phyloP scores from a whole-genome alignment of 192 early-diverging fungal species.

The Entomortierella chlamydospora region DNA sequence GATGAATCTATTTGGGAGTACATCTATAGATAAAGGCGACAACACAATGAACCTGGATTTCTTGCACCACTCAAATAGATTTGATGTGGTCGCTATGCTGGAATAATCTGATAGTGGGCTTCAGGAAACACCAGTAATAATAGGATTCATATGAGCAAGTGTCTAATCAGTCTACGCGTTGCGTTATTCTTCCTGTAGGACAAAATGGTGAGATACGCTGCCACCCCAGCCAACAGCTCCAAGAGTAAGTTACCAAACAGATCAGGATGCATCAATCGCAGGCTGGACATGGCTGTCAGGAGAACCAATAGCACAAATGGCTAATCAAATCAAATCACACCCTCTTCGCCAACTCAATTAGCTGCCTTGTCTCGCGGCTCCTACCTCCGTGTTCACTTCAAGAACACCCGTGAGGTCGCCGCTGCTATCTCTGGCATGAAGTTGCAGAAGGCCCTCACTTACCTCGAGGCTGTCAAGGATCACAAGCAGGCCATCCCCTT shows the following conservation, averaged over 20 bases:
- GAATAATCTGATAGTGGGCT: background rate
- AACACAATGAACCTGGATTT: background rate
- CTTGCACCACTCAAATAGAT: background rate
- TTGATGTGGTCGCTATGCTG: no score
- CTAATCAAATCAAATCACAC: background rate
- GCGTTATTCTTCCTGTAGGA: conserved; percentile 17
- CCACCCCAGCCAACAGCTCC: conserved; percentile 75
- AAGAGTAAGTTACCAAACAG: conserved; percentile 63
- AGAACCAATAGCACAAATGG: background rate
- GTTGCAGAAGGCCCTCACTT: conserved; percentile 90
- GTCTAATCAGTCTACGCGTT: conserved; percentile 7
- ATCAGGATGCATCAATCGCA: conserved; percentile 6
- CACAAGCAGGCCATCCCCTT: conserved; percentile 98
- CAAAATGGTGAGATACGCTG: conserved; percentile 77
- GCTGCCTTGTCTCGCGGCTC: conserved; percentile 91
- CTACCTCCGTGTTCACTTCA: conserved; percentile 96
- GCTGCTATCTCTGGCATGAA: conserved; percentile 92
- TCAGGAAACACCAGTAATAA: background rate
- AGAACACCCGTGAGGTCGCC: conserved; percentile 98
- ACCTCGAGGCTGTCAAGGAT: conserved; percentile 94
- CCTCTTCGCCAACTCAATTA: conserved; percentile 23
- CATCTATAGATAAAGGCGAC: background rate
- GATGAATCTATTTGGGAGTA: background rate
- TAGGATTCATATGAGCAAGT: background rate
- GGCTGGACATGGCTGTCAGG: background rate